Percentiles rank a stretch among this genome's conserved stretches.
phyloP scores from a whole-genome alignment of 345 rosid genomes.

The Erodium maritimum region DNA sequence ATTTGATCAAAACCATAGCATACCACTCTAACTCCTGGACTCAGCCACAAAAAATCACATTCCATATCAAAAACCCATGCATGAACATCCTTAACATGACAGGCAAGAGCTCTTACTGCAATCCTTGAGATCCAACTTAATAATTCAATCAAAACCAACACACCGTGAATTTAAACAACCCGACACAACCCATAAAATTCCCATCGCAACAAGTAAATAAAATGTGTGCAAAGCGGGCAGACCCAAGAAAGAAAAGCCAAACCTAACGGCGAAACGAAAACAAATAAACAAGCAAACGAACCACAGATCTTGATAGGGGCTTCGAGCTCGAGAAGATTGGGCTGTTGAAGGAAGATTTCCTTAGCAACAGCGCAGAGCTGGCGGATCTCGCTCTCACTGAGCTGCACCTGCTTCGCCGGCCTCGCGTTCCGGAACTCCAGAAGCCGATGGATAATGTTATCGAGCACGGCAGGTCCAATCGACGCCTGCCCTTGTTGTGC shows the following conservation, averaged over 20 bases:
- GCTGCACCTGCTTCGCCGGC: slow-evolving; percentile 63
- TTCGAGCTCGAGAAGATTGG: slow-evolving; percentile 75
- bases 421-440: slow-evolving; percentile 52
- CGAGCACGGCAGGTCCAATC: slow-evolving; percentile 53
- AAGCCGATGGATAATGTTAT: slow-evolving; percentile 52
- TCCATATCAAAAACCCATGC: too few species aligned
- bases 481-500: slow-evolving; percentile 25
- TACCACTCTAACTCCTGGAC: too few species aligned
- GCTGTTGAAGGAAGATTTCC: slow-evolving; percentile 69
- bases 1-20: too few species aligned
- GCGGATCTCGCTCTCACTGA: slow-evolving; percentile 73
- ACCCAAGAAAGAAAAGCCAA: background rate
- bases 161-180: too few species aligned
- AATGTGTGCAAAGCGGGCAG: background rate
- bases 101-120: too few species aligned
- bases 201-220: too few species aligned
- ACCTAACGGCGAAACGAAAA: background rate
- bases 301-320: slow-evolving; percentile 96
- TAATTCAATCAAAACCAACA: too few species aligned
- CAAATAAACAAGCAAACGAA: slow-evolving; percentile 8
- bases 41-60: too few species aligned
- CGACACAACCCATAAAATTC: too few species aligned
- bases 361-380: slow-evolving; percentile 51
- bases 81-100: too few species aligned
- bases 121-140: too few species aligned